These are phyloP conservation scores for Zarea fungicola DNA, from an alignment of 2,329 filamentous ascomycete genomes.

Conservation along the genomic window DNA sequence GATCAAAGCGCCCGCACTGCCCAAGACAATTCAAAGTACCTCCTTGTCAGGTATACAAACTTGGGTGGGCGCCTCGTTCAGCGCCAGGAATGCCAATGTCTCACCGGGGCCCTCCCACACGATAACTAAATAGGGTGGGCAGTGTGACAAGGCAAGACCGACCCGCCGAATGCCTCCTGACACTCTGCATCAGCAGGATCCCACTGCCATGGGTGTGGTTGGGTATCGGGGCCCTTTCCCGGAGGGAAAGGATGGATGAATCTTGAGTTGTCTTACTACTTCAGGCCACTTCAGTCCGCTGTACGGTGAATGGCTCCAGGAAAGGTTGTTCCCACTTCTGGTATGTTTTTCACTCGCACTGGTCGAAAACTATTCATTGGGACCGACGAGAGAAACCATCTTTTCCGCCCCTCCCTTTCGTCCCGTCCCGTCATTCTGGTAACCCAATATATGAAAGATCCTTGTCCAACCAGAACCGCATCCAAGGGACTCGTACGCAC, in stretches of 20 bases:
- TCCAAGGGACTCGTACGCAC: background rate
- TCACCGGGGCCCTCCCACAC: slow-evolving; percentile 11
- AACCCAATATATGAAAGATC: background rate
- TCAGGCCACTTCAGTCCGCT: too few species aligned
- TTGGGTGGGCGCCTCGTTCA: slow-evolving; percentile 1
- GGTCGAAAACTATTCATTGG: too few species aligned
- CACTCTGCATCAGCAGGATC: background rate
- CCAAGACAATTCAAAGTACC: slow-evolving; percentile 12
- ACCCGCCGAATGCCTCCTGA: slow-evolving; percentile 7
- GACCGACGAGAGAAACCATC: background rate
- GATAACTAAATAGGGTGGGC: slow-evolving; percentile 1
- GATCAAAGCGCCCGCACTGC: background rate
- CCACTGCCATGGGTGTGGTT: background rate
- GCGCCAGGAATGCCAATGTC: slow-evolving; percentile 13
- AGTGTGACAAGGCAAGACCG: slow-evolving; percentile 6
- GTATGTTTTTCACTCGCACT: too few species aligned
- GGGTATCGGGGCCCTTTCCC: slow-evolving; percentile 7
- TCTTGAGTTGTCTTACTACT: too few species aligned
- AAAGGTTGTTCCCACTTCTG: too few species aligned
- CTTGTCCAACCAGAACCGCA: background rate
- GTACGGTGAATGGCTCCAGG: too few species aligned
- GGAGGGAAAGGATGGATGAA: too few species aligned
- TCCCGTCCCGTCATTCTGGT: slow-evolving; percentile 12
- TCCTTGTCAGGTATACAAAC: slow-evolving; percentile 12
- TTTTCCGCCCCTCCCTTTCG: background rate